A percentile compares a stretch with the other conserved stretches of the same genome.
phyloP scores from a whole-genome alignment of 768 basidiomycete genomes.

The Leccinellum rugosiceps region DNA sequence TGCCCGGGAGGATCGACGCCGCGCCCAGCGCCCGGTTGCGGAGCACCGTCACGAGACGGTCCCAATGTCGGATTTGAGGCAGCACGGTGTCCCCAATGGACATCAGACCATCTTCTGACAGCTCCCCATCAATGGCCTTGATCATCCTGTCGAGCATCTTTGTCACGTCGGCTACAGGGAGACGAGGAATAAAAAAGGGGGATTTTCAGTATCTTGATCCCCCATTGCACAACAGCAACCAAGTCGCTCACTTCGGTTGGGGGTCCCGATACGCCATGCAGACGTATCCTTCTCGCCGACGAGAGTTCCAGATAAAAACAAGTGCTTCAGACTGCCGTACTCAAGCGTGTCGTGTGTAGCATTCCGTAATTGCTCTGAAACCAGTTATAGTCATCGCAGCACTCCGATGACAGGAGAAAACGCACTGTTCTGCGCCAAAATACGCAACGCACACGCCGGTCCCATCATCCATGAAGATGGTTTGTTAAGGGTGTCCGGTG shows the following conservation, averaged over 20 bases:
- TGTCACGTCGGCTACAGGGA: background rate
- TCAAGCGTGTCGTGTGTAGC: background rate
- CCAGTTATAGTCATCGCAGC: background rate
- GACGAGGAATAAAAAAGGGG: background rate
- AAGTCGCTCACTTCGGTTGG: conserved; percentile 12
- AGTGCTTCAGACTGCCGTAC: background rate
- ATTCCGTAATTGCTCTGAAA: background rate
- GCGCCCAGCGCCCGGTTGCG: background rate
- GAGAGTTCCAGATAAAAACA: background rate
- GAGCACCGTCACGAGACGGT: background rate
- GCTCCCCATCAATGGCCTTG: background rate
- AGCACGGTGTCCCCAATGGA: background rate
- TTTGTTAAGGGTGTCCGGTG: background rate
- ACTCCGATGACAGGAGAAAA: background rate
- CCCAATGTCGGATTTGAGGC: background rate
- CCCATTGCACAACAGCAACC: background rate
- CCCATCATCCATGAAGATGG: background rate
- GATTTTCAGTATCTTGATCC: background rate
- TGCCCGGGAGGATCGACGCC: conserved; percentile 9
- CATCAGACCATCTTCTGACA: background rate
- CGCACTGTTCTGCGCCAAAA: background rate
- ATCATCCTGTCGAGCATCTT: background rate
- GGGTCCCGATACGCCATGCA: conserved; percentile 14
- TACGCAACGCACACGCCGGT: background rate
- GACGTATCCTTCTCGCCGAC: conserved; percentile 10